Evolutionary conservation across 2,329 filamentous ascomycete species (phyloP).

Genomic region (Ilyonectria mors-panacis): DNA sequence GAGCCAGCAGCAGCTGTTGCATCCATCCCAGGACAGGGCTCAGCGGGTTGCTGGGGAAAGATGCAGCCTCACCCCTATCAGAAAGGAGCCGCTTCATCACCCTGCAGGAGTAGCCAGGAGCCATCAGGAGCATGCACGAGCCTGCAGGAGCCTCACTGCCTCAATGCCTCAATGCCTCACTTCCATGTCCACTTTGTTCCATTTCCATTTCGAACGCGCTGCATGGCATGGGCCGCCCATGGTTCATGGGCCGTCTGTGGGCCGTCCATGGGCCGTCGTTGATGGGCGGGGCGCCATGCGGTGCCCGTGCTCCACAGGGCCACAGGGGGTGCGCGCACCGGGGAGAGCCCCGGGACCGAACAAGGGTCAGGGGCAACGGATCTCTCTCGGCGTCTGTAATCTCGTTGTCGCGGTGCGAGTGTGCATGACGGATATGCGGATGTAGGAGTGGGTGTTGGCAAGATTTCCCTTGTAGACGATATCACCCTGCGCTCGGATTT

Average conservation of each 20-base stretch:
- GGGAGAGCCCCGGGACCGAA: conserved; percentile 13
- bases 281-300: conserved; percentile 28
- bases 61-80: background rate
- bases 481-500: background rate
- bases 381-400: conserved; percentile 32
- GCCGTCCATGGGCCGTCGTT: conserved; percentile 24
- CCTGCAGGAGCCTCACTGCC: conserved; percentile 19
- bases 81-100: conserved; percentile 2
- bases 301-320: conserved; percentile 18
- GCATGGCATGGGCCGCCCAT: background rate
- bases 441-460: background rate
- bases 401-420: conserved; percentile 13
- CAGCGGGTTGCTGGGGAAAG: background rate
- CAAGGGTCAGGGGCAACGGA: conserved; percentile 25
- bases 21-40: background rate
- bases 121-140: conserved; percentile 5
- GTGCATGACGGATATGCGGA: conserved; percentile 15
- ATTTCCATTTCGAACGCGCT: conserved; percentile 27
- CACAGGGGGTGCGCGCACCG: conserved; percentile 14
- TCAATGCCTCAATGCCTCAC: background rate
- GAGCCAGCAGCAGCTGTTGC: background rate
- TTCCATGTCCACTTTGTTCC: conserved; percentile 14
- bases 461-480: background rate
- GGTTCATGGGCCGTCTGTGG: conserved; percentile 19
- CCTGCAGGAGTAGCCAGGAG: background rate